Base-by-base conservation (phyloP, 805 yeast species). In the Kazachstania psychrophila region DNA sequence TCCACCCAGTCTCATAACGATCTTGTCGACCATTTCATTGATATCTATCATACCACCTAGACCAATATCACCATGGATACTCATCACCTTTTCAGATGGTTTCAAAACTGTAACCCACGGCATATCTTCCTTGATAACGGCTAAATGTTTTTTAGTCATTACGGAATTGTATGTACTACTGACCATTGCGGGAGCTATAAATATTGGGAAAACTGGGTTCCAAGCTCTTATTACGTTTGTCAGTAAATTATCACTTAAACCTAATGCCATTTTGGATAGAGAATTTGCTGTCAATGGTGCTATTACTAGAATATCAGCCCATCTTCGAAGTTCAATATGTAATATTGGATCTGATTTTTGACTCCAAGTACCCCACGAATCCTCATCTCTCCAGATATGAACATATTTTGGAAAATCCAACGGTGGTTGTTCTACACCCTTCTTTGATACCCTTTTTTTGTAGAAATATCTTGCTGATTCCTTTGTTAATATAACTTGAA, bases 21-120 rank as follows among this genome's bases (percentile, higher is more conserved):
- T 70, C 49, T 77, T 76, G 54, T 87, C 94, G 14, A 87, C 95
- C 49, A 92, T 80, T 57, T 88, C 96, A 56, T 85, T 82, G 76
- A 94, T 86, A 50, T 92, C 97, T 79, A 88, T 81, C 97, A 92
- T 92, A 37, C 98, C 97, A 33, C 98, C 97, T 86, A 92, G 82
- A n/a, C 97, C 97, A 39, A 92, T 87, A 50, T 89, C 97, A 43
- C 98, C 97, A 64, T 88, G 86, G 28, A 85, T 73, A 39, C 94
- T 86, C 53, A 82, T 77, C 5, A 89, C 95, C 60, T 89, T 89
- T 59, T 89, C 98, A 17, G 87, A 86, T 0, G 98, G 98, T 56
- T 79, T 81, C 54, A 92, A 69, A n/a, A 89, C 76, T 46, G 86
- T 94, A 44, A 89, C 79, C 89, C 94, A 89, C 24, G 89, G 85